Percentiles rank a stretch among this genome's conserved stretches.
Evolutionary conservation across 148 eudicot species (phyloP).

Genomic region (Bassia scoparia): DNA sequence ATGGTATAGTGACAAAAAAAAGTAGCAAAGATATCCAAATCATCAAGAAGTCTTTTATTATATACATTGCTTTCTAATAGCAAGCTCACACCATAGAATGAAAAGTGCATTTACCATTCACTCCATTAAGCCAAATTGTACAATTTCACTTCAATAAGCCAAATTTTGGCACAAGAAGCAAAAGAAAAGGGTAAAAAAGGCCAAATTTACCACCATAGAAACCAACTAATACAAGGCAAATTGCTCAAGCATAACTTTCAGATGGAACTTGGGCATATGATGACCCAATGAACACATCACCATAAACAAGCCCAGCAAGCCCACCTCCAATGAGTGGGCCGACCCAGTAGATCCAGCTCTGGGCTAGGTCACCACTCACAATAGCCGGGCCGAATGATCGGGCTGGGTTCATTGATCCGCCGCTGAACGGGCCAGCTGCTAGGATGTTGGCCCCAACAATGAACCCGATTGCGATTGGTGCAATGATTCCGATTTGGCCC

Average conservation of each 20-base stretch:
- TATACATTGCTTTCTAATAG: slow-evolving; percentile 15
- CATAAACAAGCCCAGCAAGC: slow-evolving; percentile 73
- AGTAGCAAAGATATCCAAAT: not conserved
- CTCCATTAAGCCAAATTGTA: slow-evolving; percentile 7
- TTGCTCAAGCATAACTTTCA: slow-evolving; percentile 18
- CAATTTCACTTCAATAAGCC: slow-evolving; percentile 7
- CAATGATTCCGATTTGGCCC: slow-evolving; percentile 64
- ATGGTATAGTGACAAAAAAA: not conserved
- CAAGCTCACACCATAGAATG: slow-evolving; percentile 11
- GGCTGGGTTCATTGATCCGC: slow-evolving; percentile 95
- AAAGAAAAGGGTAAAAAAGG: not conserved
- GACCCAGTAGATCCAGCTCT: slow-evolving; percentile 82
- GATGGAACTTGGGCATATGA: slow-evolving; percentile 18
- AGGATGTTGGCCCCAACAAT: slow-evolving; percentile 82
- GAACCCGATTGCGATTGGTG: slow-evolving; percentile 81
- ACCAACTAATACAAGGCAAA: slow-evolving; percentile 8
- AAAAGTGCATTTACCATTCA: slow-evolving; percentile 11
- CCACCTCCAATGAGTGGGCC: slow-evolving; percentile 91
- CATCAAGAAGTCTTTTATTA: slow-evolving; percentile 1
- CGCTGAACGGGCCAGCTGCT: slow-evolving; percentile 81
- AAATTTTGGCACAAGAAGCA: not conserved
- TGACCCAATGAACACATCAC: slow-evolving; percentile 56
- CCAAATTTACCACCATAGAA: slow-evolving; percentile 7
- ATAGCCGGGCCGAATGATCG: slow-evolving; percentile 79
- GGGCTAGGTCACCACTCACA: slow-evolving; percentile 49